Evolutionary conservation across 177 flowering plant genomes (phyloP), one percentile per base, ranked within the genome.

Genomic region (Vitis hybrid): DNA sequence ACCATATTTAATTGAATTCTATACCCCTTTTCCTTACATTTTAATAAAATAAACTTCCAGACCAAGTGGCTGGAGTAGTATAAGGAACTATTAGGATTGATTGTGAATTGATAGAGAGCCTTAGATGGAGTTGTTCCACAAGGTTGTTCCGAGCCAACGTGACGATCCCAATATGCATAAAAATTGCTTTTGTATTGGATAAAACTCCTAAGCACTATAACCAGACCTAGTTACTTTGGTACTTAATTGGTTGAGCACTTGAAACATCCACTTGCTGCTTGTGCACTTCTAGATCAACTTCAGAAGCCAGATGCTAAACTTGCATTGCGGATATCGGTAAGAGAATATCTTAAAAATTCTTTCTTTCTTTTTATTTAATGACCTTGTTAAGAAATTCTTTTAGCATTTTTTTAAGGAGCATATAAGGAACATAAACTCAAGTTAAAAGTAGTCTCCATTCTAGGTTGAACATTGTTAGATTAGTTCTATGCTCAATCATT

Each of bases 31-130:
- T 3, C 30, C 4, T 27, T 27, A 27, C 30, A 27, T 27, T 74
- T 58, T 20, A 57, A 20, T 13, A 20, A 66, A 53, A 52, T 71
- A 68, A 69, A 14, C 56, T 68, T 70, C 69, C 83, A 96, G 97
- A 82, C 92, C 10, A 96, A 92, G 84, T 93, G 97, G 91, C 97
- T 98, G 9, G 97, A 93, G 82, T 97, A 92, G 77, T 93, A 97
- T 24, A 98, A 92, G 88, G 99, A 96, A 86, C 93, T 96, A 17
- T 73, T 96, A 72, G 99, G 97, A 64, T 84, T 93, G 78, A 96
- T 96, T 72, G 97, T 93, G 27, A 96, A 92, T 79, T 96, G 96
- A 11, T 71, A 93, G 66, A 88, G 97, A 80, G 88, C 98, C 60
- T 81, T 96, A 52, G 98, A 96, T 84, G 93, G 95, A 73, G 95